Evolutionary conservation across 768 basidiomycete genomes (phyloP), one percentile per base, ranked within the genome.

Genomic region (Termitomyces sp.): DNA sequence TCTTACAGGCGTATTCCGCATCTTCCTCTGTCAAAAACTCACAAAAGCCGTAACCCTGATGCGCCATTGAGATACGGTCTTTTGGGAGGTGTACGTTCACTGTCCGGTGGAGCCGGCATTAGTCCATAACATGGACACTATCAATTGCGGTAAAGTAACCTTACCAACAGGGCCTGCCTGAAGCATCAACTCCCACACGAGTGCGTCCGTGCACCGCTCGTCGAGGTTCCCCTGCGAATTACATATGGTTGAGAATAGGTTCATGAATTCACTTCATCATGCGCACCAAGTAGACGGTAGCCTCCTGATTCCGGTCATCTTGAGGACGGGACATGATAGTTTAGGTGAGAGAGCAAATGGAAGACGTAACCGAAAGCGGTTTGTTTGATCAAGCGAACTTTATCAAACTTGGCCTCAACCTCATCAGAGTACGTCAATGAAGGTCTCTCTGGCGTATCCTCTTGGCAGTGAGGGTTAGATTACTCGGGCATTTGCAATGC

Each of bases 41-140:
- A 84, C 96, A 98, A 79, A 99, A 99, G 45, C 97, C 97, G 77
- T 98, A 99, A 51, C 97, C 97, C 77, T 99, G 97, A 73, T 98
- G 97, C 1, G 92, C 83, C 92, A 96, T 96, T 12, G 95, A 97
- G 60, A 99, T 93, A 67, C 97, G 88, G 76, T 99, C 97, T 78
- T 98, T 99, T 14, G 97, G 96, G 7, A 99, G 81, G 76, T 98
- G 97, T 0, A 98, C 96, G 71, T 98, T 99, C 25, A 95, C 96
- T 96, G 66, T 40, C 38, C 17, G 31, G 14, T 25, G 38, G n/a
- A 17, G 38, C 38, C 60, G 52, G 50, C 25, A 62, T 29, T 42
- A 17, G 32, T 62, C 56, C 52, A 56, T 15, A 56, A 36, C 36
- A 17, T 5, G 17, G 25, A 8, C 38, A 12, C 45, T 48, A 31